Percentiles rank a stretch among this genome's conserved stretches.
These are phyloP conservation scores for Pythium guiyangense DNA, from an alignment of 352 stramenopile genomes.

Conservation along the genomic window DNA sequence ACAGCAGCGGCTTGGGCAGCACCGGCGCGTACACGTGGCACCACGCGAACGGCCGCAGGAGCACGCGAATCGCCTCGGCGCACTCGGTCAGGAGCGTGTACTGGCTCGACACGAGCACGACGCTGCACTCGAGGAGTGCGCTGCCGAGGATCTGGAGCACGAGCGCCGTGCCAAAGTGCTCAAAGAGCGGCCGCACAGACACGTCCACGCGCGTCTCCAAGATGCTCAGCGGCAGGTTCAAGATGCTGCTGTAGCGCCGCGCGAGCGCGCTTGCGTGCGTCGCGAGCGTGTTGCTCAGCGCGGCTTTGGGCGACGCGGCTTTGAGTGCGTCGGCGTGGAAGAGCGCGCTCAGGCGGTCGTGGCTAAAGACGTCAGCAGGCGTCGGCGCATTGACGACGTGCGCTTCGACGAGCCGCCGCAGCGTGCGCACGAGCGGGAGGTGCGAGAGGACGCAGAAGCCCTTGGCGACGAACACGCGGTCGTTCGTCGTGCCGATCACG, in stretches of 20 bases:
- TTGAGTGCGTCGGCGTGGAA: constrained; percentile 20
- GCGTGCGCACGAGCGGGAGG: constrained; percentile 51
- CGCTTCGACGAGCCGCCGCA: constrained; percentile 55
- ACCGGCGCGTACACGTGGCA: constrained; percentile 88
- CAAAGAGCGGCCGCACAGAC: constrained; percentile 59
- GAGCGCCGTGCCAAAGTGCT: constrained; percentile 60
- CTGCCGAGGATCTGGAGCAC: constrained; percentile 76
- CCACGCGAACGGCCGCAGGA: constrained; percentile 87
- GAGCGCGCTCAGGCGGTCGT: constrained; percentile 37
- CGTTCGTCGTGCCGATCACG: constrained; percentile 32
- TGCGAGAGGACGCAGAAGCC: constrained; percentile 67
- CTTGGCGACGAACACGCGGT: constrained; percentile 54
- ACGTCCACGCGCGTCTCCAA: constrained; percentile 61
- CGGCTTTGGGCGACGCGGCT: constrained; percentile 5
- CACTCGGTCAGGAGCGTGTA: constrained; percentile 80
- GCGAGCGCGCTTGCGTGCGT: constrained; percentile 28
- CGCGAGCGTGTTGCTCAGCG: constrained; percentile 20
- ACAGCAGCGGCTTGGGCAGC: constrained; percentile 77
- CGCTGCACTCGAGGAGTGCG: constrained; percentile 82
- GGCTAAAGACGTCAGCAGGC: constrained; percentile 38
- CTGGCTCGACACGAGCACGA: constrained; percentile 81
- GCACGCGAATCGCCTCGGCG: constrained; percentile 77
- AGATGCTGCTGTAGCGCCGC: constrained; percentile 34
- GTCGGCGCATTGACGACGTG: constrained; percentile 32
- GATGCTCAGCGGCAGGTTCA: constrained; percentile 28